These are phyloP conservation scores for Astrephomene gubernaculifera DNA, from an alignment of 139 green algal genomes.

Conservation along the genomic window DNA sequence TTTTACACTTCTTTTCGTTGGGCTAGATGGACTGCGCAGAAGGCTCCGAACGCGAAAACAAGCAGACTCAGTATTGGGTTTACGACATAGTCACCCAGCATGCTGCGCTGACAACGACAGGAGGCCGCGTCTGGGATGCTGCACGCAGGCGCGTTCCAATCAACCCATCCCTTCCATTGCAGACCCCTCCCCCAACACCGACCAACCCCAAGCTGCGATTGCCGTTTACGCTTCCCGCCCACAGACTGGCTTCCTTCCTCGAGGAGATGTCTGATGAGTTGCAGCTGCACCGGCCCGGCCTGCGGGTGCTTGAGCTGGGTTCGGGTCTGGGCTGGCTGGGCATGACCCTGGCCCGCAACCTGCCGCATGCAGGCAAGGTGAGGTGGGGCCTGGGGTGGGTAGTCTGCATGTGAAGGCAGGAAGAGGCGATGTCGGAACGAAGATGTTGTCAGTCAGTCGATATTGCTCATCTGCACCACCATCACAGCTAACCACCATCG, in stretches of 20 bases:
- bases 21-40: too few relatives aligned
- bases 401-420: too few relatives aligned
- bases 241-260: conserved; percentile 32
- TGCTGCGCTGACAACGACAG: conserved; percentile 40
- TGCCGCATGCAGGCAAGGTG: conserved; percentile 45
- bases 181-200: too few relatives aligned
- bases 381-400: conserved; percentile 53
- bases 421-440: too few relatives aligned
- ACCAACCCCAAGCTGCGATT: background rate
- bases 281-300: background rate
- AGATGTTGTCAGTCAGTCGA: too few relatives aligned
- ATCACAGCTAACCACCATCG: too few relatives aligned
- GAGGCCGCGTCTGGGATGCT: conserved; percentile 39
- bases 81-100: conserved; percentile 30
- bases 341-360: conserved; percentile 63
- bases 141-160: conserved; percentile 4
- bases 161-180: too few relatives aligned
- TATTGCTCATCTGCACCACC: too few relatives aligned
- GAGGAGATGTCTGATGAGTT: conserved; percentile 1
- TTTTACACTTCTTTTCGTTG: too few relatives aligned
- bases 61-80: background rate
- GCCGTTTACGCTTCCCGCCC: background rate
- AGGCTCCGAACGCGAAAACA: too few relatives aligned
- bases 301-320: conserved; percentile 69
- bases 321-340: conserved; percentile 69